Conservation (phyloP, 495 filamentous ascomycete genomes). For the Penicillium roqueforti region DNA sequence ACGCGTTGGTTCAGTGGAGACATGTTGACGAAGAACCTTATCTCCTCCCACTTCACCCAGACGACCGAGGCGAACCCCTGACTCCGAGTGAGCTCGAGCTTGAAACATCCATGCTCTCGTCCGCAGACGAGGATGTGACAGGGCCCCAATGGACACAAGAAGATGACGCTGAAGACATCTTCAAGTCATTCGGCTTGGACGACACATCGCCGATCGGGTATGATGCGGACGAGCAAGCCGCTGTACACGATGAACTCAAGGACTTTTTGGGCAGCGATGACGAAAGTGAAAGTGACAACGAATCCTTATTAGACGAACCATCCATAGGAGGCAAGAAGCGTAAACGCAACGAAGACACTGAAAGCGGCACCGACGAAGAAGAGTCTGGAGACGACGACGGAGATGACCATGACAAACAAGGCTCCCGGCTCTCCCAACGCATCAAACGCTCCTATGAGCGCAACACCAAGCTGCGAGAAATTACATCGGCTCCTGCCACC, state of each 20-base stretch:
- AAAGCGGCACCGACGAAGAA: conserved; percentile 28
- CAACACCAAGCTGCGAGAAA: conserved; percentile 43
- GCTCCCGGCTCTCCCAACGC: conserved; percentile 43
- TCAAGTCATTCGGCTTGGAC: conserved; percentile 30
- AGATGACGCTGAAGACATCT: conserved; percentile 45
- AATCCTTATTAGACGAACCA: conserved; percentile 30
- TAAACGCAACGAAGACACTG: conserved; percentile 36
- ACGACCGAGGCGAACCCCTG: conserved; percentile 49
- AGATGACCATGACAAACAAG: conserved; percentile 32
- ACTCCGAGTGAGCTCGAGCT: conserved; percentile 32
- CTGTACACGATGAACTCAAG: conserved; percentile 65
- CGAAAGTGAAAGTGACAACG: conserved; percentile 51
- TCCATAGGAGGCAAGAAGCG: conserved; percentile 34
- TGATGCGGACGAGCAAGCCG: conserved; percentile 46
- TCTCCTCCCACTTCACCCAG: conserved; percentile 58
- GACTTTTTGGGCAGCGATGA: conserved; percentile 71
- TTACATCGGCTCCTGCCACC: conserved; percentile 40
- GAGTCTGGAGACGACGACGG: conserved; percentile 28
- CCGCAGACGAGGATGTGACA: conserved; percentile 39
- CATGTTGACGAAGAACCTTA: conserved; percentile 72
- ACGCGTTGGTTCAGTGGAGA: conserved; percentile 74
- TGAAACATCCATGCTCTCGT: conserved; percentile 40
- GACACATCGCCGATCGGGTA: conserved; percentile 37
- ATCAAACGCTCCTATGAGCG: conserved; percentile 50
- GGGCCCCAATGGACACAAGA: conserved; percentile 39